These are phyloP conservation scores for Anisogramma anomala DNA, from an alignment of 2,329 filamentous ascomycete species.

Conservation along the genomic window DNA sequence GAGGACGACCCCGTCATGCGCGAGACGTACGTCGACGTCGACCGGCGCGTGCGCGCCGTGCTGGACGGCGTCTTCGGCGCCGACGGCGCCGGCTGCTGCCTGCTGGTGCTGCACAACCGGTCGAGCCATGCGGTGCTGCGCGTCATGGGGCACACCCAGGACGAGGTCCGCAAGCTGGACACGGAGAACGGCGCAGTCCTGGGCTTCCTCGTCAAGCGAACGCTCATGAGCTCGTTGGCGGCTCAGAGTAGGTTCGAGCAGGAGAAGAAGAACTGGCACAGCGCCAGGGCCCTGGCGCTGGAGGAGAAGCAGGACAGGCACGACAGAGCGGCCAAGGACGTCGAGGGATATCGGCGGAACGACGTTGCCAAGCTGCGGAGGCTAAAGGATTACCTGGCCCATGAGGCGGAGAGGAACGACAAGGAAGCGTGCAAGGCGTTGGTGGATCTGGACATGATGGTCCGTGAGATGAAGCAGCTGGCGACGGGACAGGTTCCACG, in stretches of 20 bases:
- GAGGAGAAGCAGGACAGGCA: conserved; percentile 1
- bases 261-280: neutral
- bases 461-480: neutral
- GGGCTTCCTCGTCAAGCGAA: conserved; percentile 4
- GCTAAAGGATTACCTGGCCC: neutral
- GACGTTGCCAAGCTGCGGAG: neutral
- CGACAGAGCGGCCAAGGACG: neutral
- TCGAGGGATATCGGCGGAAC: neutral
- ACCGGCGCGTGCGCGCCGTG: conserved; percentile 6
- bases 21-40: conserved; percentile 10
- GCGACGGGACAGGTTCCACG: neutral
- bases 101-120: conserved; percentile 12
- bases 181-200: conserved; percentile 8
- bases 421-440: conserved; percentile 2
- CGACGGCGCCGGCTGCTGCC: neutral
- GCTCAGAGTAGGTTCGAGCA: neutral
- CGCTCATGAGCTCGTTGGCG: neutral
- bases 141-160: conserved; percentile 8
- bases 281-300: neutral
- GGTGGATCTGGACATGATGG: conserved; percentile 1
- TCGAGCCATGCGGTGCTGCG: conserved; percentile 10
- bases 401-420: neutral
- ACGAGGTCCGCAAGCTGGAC: neutral
- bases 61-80: conserved; percentile 8
- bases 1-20: conserved; percentile 1